These are phyloP conservation scores for Besnoitia besnoiti DNA, from an alignment of 169 alveolate genomes.

Conservation along the genomic window DNA sequence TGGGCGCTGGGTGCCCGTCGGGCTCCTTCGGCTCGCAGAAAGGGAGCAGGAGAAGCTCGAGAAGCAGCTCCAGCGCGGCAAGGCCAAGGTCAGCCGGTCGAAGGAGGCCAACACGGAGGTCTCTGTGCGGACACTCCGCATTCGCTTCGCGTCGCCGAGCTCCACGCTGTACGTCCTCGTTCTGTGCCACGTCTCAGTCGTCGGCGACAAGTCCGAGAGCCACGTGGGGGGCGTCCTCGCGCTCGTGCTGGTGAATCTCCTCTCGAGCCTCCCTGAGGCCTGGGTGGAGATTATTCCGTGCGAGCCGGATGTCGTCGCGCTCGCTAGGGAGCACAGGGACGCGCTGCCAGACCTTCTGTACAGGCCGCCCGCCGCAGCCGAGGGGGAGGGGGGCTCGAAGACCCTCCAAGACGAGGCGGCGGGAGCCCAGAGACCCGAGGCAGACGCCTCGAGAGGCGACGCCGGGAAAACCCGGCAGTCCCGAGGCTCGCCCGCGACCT, in stretches of 20 bases:
- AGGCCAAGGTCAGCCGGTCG: not conserved
- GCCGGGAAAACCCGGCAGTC: not conserved
- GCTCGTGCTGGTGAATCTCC: not conserved
- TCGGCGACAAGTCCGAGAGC: not conserved
- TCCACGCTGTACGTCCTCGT: slow-evolving; percentile 9
- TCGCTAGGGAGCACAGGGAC: not conserved
- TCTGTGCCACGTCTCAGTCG: not conserved
- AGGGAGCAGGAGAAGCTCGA: slow-evolving; percentile 5
- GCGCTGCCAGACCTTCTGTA: slow-evolving; percentile 8
- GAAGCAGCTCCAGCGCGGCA: not conserved
- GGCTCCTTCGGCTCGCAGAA: not conserved
- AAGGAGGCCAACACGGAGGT: not conserved
- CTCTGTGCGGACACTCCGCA: slow-evolving; percentile 1
- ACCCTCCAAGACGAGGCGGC: too few relatives aligned
- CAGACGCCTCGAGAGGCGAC: not conserved
- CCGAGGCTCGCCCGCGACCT: not conserved
- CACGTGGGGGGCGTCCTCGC: slow-evolving; percentile 11
- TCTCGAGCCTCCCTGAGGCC: not conserved
- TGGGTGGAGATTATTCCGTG: not conserved
- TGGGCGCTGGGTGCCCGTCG: not conserved
- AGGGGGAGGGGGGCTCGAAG: too few relatives aligned
- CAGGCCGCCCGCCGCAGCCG: not conserved
- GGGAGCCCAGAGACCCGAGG: not conserved
- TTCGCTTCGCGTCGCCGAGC: slow-evolving; percentile 13
- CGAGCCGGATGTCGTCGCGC: not conserved